Evolutionary conservation across 306 rosid genomes (phyloP).

Genomic region (Glycyrrhiza uralensis): DNA sequence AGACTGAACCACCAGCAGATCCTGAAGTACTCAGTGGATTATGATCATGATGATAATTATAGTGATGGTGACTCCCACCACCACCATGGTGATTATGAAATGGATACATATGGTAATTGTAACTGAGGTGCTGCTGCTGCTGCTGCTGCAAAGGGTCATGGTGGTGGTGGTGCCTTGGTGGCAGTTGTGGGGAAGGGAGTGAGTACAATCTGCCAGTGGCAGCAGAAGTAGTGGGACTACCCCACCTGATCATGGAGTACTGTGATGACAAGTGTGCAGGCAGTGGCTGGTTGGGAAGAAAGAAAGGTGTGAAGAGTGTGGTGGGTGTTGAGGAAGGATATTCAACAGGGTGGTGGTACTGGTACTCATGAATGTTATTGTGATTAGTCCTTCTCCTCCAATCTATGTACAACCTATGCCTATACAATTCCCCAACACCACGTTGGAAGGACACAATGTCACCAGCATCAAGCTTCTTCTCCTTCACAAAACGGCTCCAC

Average conservation of each 20-base stretch:
- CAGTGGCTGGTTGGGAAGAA: conserved; percentile 43
- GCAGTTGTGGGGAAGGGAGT: conserved; percentile 9
- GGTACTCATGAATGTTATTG: neutral
- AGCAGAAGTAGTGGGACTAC: too few relatives aligned
- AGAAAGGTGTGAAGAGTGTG: conserved; percentile 33
- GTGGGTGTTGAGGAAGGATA: neutral
- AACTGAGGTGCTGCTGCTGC: conserved; percentile 26
- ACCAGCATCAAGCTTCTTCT: conserved; percentile 81
- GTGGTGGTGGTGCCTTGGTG: conserved; percentile 20
- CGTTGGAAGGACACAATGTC: conserved; percentile 83
- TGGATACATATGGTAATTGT: conserved; percentile 29
- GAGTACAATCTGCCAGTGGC: conserved; percentile 43
- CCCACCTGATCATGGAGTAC: conserved; percentile 41
- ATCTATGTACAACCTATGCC: conserved; percentile 65
- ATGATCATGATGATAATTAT: conserved; percentile 24
- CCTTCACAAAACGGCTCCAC: conserved; percentile 91
- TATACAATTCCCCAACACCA: conserved; percentile 52
- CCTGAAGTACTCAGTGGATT: conserved; percentile 30
- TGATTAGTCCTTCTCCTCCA: conserved; percentile 55
- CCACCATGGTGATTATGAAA: conserved; percentile 19
- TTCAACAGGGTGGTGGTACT: too few relatives aligned
- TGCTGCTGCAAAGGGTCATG: conserved; percentile 30
- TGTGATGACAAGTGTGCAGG: conserved; percentile 26
- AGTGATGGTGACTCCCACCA: conserved; percentile 2
- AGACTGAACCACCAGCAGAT: conserved; percentile 33